Conservation (phyloP, 1,139 yeast species). For the Blastobotrys illinoisensis region DNA sequence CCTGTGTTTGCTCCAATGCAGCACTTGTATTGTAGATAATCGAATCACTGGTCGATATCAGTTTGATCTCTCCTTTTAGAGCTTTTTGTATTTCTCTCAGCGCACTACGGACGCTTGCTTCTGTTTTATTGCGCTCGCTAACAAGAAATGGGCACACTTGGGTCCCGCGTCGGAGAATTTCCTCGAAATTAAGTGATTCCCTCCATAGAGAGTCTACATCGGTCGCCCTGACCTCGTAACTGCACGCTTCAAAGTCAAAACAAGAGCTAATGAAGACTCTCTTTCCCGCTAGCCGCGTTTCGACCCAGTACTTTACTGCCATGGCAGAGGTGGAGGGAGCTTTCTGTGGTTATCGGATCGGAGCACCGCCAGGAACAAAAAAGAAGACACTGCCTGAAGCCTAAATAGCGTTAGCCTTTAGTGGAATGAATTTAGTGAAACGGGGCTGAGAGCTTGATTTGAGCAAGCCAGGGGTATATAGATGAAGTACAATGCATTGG, state of each 20-base stretch:
- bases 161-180: not conserved
- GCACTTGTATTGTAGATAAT: not conserved
- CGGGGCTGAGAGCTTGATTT: not conserved
- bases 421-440: not conserved
- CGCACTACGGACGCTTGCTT: not conserved
- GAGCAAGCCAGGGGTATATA: not conserved
- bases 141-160: not conserved
- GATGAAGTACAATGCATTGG: too few species aligned
- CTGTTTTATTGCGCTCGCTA: not conserved
- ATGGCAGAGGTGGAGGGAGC: not conserved
- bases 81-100: not conserved
- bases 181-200: not conserved
- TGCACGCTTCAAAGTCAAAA: not conserved
- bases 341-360: not conserved
- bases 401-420: not conserved
- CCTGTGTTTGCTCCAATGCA: not conserved
- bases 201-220: not conserved
- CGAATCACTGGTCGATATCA: not conserved
- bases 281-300: not conserved
- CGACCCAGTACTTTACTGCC: not conserved
- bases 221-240: not conserved
- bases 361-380: not conserved
- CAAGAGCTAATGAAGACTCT: not conserved
- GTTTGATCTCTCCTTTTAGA: not conserved
- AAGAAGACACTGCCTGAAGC: not conserved